Evolutionary conservation across 306 rosid species (phyloP).

Genomic region (Benincasa hispida): DNA sequence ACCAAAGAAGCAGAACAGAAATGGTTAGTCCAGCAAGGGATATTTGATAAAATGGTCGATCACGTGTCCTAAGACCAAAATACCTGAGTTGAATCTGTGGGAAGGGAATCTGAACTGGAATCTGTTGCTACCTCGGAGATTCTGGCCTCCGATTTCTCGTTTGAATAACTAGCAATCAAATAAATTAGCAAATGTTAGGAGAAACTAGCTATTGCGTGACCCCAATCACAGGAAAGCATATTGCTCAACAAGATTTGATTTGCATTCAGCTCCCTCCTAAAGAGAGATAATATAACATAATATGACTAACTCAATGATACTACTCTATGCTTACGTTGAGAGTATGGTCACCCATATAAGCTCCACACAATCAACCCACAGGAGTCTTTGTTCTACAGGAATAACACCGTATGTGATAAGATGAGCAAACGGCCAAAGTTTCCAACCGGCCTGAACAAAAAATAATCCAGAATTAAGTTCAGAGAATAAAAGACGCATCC

Average conservation of each 20-base stretch:
- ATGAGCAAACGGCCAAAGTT: constrained; percentile 99
- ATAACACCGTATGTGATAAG: constrained; percentile 82
- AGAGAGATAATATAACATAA: not conserved
- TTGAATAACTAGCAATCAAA: constrained; percentile 57
- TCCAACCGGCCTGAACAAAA: constrained; percentile 83
- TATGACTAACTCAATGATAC: not conserved
- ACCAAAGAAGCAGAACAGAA: not conserved
- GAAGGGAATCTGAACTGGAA: constrained; percentile 23
- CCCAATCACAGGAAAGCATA: not conserved
- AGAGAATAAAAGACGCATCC: not conserved
- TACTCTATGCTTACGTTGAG: constrained; percentile 52
- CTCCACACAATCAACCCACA: constrained; percentile 93
- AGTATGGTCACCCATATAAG: constrained; percentile 96
- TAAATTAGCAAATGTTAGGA: constrained; percentile 18
- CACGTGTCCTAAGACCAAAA: not conserved
- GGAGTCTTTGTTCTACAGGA: constrained; percentile 91
- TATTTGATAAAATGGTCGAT: not conserved
- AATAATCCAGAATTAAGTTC: constrained; percentile 10
- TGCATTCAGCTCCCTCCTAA: not conserved
- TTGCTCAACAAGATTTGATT: not conserved
- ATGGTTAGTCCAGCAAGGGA: not conserved
- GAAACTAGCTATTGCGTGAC: not conserved
- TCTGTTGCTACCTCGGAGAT: constrained; percentile 37
- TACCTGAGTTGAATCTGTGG: constrained; percentile 34
- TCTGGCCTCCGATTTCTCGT: constrained; percentile 82